Conservation (phyloP, 768 basidiomycete species). For the Cubamyces sp. region DNA sequence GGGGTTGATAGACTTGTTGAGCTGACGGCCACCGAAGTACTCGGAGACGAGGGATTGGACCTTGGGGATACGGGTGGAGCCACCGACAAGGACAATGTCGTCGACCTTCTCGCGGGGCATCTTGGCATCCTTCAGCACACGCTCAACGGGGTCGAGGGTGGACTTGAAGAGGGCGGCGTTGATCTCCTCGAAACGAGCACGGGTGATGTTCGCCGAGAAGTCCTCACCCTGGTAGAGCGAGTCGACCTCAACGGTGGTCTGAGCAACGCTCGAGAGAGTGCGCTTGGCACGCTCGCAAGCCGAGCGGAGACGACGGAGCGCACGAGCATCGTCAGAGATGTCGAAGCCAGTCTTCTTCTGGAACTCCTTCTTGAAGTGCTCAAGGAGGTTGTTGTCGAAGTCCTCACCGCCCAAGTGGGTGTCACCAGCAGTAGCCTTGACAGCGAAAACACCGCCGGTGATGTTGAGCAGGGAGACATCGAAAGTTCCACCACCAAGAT, state of each 20-base stretch:
- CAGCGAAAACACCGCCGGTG: constrained; percentile 97
- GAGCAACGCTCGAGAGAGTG: constrained; percentile 96
- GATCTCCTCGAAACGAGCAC: constrained; percentile 99
- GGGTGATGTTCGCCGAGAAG: constrained; percentile 98
- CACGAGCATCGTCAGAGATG: constrained; percentile 96
- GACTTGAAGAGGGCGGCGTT: constrained; percentile 95
- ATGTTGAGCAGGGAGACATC: constrained; percentile 99
- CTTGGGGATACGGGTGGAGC: constrained; percentile 99
- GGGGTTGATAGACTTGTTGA: constrained; percentile 99
- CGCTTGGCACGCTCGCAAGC: constrained; percentile 99
- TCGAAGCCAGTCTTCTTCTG: constrained; percentile 96
- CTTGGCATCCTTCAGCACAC: constrained; percentile 98
- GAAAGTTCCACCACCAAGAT: constrained; percentile 99
- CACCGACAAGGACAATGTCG: constrained; percentile 99
- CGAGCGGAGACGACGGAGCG: constrained; percentile 91
- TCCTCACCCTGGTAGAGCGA: constrained; percentile 98
- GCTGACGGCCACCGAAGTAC: constrained; percentile 95
- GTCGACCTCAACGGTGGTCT: constrained; percentile 99
- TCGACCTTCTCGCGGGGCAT: constrained; percentile 97
- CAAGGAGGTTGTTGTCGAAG: constrained; percentile 97
- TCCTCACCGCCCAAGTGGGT: constrained; percentile 99
- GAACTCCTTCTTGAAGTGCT: constrained; percentile 99
- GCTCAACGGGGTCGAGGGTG: constrained; percentile 97
- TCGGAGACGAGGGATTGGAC: constrained; percentile 98
- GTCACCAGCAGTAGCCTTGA: constrained; percentile 99